Base-by-base conservation (phyloP, 129 eudicot genomes). In the Tagetes patula region DNA sequence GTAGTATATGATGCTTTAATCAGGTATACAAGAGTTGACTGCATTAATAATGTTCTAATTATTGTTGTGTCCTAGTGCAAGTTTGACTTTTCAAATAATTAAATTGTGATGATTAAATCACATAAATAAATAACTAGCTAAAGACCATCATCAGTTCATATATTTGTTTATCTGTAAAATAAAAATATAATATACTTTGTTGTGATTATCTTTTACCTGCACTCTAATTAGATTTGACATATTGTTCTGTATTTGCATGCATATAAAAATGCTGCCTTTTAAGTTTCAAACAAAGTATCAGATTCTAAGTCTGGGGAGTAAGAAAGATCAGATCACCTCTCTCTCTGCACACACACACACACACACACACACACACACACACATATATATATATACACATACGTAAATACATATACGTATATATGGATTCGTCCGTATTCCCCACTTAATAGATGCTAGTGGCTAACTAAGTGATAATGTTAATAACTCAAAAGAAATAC, bases 231-330 rank as follows among this genome's bases (percentile, higher is more conserved):
- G 84, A 74, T 74, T 74, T 68, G 84, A 74, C 80, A 74, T 56
- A 74, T 65, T 80, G 76, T 80, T 80, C 80, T 61, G 32, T 74
- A 49, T 72, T 74, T 74, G 74, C 70, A 74, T 80, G 59, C 55
- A 45, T 14, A 61, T 49, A 54, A 3, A 12, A 54, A 56, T 33
- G 59, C 75, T 50, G 59, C 48, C 76, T 68, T 69, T 56, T 72
- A 52, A 69, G 80, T 55, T 43, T 68, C 67, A 74, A 80, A 71
- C 67, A 64, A 80, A 74, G 84, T 50, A 80, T 80, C 71, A 10
- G 80, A 80, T 80, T 75, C 84, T 40, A 80, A 74, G 36, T 68
- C n/a, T 42, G 41, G 49, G 60, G 73, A 47, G 71, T 27, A 33
- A 33, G 48, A 37, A 73, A 58, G 71, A 42, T 40, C 38, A 37